phyloP scores from a whole-genome alignment of 1,284 basidiomycete species.

The Leccinum colubrinum region DNA sequence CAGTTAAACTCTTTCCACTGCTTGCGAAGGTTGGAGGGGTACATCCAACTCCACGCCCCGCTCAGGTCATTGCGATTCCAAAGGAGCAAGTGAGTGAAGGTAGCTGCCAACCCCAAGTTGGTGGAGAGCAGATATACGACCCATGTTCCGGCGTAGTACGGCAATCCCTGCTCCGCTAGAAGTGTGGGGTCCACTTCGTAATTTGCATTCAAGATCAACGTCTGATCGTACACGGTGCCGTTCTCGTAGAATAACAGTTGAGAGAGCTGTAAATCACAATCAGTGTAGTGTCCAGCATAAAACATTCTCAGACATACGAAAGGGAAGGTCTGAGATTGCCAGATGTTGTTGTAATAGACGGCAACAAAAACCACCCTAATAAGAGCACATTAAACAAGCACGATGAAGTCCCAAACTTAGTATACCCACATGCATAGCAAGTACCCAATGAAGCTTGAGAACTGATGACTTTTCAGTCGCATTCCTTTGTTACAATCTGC shows the following conservation, averaged over 20 bases:
- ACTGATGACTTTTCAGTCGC: slow-evolving; percentile 15
- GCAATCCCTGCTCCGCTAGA: slow-evolving; percentile 43
- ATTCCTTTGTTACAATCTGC: not conserved
- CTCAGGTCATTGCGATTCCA: slow-evolving; percentile 48
- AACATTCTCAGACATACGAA: slow-evolving; percentile 35
- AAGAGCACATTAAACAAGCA: slow-evolving; percentile 2
- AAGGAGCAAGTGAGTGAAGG: slow-evolving; percentile 49
- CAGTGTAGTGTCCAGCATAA: not conserved
- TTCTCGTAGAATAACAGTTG: slow-evolving; percentile 52
- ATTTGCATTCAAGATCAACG: slow-evolving; percentile 46
- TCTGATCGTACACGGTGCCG: slow-evolving; percentile 46
- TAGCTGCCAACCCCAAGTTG: slow-evolving; percentile 42
- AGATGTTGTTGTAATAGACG: slow-evolving; percentile 46
- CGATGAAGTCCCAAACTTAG: not conserved
- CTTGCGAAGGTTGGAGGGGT: slow-evolving; percentile 23
- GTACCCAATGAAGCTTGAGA: slow-evolving; percentile 43
- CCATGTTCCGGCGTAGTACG: slow-evolving; percentile 37
- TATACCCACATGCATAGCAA: slow-evolving; percentile 43
- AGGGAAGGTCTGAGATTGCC: slow-evolving; percentile 47
- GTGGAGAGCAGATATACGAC: slow-evolving; percentile 35
- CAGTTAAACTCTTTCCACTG: slow-evolving; percentile 25
- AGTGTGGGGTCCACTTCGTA: slow-evolving; percentile 45
- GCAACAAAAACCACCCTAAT: slow-evolving; percentile 41
- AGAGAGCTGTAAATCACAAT: slow-evolving; percentile 34
- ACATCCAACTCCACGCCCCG: slow-evolving; percentile 44